Conservation (phyloP, 495 filamentous ascomycete genomes). For the Penicillium bialowiezense region DNA sequence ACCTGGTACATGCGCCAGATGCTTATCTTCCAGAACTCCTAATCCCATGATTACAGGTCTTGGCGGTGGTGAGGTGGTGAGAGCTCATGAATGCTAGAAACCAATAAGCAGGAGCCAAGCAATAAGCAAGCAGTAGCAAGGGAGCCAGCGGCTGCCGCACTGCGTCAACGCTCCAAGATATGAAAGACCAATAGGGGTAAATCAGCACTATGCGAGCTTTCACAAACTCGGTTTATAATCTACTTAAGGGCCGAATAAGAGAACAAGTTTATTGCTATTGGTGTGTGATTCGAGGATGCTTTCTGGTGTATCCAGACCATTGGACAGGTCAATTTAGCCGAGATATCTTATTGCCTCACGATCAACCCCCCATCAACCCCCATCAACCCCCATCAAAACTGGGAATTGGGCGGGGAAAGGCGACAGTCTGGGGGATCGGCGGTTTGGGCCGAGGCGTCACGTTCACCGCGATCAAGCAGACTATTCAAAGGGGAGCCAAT, state of each 20-base stretch:
- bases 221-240: neutral
- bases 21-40: slow-evolving; percentile 68
- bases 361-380: no score
- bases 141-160: no score
- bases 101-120: no score
- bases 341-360: no score
- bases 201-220: neutral
- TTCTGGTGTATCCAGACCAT: neutral
- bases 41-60: slow-evolving; percentile 63
- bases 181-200: neutral
- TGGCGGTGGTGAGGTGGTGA: neutral
- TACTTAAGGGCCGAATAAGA: neutral
- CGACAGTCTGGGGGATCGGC: neutral
- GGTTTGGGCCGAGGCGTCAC: slow-evolving; percentile 10
- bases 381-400: no score
- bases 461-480: neutral
- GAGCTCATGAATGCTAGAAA: neutral
- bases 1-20: slow-evolving; percentile 72
- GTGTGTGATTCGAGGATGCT: neutral
- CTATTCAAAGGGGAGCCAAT: no score
- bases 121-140: no score
- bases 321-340: neutral
- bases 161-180: no score
- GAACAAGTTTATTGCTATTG: neutral
- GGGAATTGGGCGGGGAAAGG: neutral